Percentiles rank a stretch among this genome's conserved stretches.
Evolutionary conservation across 2,329 filamentous ascomycete genomes (phyloP).

Genomic region (Phyllosticta ampelicida): DNA sequence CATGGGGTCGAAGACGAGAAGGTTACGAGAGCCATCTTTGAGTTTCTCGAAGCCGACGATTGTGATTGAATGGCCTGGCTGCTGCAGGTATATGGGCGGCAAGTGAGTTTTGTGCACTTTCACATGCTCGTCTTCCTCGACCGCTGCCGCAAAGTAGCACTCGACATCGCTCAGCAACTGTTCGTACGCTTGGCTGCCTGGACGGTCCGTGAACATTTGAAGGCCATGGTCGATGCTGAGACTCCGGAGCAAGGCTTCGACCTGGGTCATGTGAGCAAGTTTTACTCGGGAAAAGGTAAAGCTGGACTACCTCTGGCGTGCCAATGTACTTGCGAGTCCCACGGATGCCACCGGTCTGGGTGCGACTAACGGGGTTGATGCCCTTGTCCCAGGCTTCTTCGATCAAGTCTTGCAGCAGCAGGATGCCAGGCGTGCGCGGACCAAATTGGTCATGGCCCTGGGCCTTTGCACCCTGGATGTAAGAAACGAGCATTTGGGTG

Average conservation of each 20-base stretch:
- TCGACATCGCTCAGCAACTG: conserved; percentile 59
- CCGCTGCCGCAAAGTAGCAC: conserved; percentile 52
- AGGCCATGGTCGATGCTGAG: conserved; percentile 47
- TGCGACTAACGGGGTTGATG: conserved; percentile 61
- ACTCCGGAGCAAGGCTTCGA: conserved; percentile 64
- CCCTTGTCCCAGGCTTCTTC: conserved; percentile 81
- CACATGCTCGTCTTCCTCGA: conserved; percentile 25
- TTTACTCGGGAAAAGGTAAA: not conserved
- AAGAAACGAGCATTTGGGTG: conserved; percentile 82
- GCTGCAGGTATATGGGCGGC: conserved; percentile 84
- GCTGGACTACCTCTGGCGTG: conserved; percentile 60
- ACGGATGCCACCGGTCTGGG: conserved; percentile 76
- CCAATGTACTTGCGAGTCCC: conserved; percentile 95
- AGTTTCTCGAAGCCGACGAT: conserved; percentile 74
- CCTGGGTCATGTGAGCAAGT: conserved; percentile 39
- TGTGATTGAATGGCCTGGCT: conserved; percentile 81
- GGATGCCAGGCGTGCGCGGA: conserved; percentile 57
- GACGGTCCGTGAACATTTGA: conserved; percentile 43
- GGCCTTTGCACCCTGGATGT: conserved; percentile 51
- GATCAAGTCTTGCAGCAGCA: conserved; percentile 76
- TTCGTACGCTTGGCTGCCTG: conserved; percentile 39
- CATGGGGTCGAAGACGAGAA: conserved; percentile 84
- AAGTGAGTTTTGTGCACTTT: conserved; percentile 62
- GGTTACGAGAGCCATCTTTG: conserved; percentile 50
- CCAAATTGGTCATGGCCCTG: conserved; percentile 51